Base-by-base conservation (phyloP, 2,329 filamentous ascomycete genomes). In the Aaosphaeria pasadenensis region DNA sequence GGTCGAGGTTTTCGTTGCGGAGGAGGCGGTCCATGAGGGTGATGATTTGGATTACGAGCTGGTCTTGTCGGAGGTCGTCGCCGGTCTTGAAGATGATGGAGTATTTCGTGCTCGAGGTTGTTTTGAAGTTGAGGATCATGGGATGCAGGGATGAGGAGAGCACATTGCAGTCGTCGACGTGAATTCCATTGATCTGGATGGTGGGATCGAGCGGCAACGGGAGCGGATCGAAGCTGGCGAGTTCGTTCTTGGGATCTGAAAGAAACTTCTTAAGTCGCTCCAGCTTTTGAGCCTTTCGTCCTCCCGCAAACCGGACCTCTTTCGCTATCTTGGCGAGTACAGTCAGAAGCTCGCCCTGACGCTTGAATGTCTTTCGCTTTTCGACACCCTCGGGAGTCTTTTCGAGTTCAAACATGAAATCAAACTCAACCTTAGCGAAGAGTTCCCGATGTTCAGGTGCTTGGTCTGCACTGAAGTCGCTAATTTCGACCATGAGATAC, bases 401-500 rank as follows among this genome's bases (percentile, higher is more conserved):
- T 53, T 90, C 87, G 3, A 97, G 77, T 68, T 94, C 89, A 5
- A 83, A 78, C 91, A 97, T 96, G 69, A 97, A 99, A 63, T 97
- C 90, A 62, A 91, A 99, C 50, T 94, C 91, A 6, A 99, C 89
- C 59, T 92, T 91, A 30, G 89, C 87, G 70, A 96, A 99, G 13
- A 97, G 84, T 53, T 89, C 88, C 41, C 89, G 87, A 63, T 92
- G 87, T 48, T 86, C 84, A 4, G 83, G 77, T 24, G 84, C 80
- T 58, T 91, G 89, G 39, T 90, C 87, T 4, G 84, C 83, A 55
- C 87, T 91, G 36, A 74, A 71, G 66, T 96, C 92, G 58, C 95
- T 90, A 58, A 91, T 95, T 72, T 99, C 95, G 1, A 99, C 94
- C 85, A 96, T 96, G 2, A 99, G 79, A 69, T 97, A 99, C 94